These are phyloP conservation scores for Diutina sp. DNA, from an alignment of 1,139 yeast genomes.

Conservation along the genomic window DNA sequence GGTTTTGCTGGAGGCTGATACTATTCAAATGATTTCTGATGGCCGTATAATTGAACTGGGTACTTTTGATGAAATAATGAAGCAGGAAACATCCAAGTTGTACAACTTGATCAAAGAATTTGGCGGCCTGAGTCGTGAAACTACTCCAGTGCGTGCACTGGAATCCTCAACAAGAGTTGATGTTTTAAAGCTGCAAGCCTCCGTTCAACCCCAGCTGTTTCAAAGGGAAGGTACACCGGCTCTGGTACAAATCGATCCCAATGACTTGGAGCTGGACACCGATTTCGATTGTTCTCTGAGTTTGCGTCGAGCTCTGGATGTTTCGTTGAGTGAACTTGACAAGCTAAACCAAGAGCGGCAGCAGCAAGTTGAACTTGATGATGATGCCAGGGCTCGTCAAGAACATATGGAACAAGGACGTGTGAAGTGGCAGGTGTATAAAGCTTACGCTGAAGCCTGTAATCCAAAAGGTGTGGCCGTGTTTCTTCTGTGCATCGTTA, in stretches of 20 bases:
- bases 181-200: slow-evolving; percentile 5
- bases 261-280: slow-evolving; percentile 20
- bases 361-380: slow-evolving; percentile 25
- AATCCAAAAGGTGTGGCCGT: slow-evolving; percentile 55
- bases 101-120: slow-evolving; percentile 59
- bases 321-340: slow-evolving; percentile 29
- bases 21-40: slow-evolving; percentile 57
- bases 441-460: slow-evolving; percentile 79
- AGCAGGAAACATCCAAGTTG: slow-evolving; percentile 41
- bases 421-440: slow-evolving; percentile 82
- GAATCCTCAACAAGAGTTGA: slow-evolving; percentile 5
- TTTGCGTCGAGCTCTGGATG: slow-evolving; percentile 61
- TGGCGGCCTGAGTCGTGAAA: slow-evolving; percentile 23
- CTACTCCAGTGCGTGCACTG: slow-evolving; percentile 5
- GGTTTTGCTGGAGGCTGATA: slow-evolving; percentile 68
- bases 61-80: slow-evolving; percentile 44
- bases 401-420: slow-evolving; percentile 91
- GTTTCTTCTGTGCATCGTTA: slow-evolving; percentile 37
- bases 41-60: slow-evolving; percentile 80
- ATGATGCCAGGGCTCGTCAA: slow-evolving; percentile 30
- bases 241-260: slow-evolving; percentile 8
- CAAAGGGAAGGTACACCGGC: not conserved
- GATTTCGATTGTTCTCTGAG: slow-evolving; percentile 24
- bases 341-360: slow-evolving; percentile 23
- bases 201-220: not conserved